Base-by-base conservation (phyloP, 371 early-diverging fungal genomes). In the Sporodiniella umbellata region DNA sequence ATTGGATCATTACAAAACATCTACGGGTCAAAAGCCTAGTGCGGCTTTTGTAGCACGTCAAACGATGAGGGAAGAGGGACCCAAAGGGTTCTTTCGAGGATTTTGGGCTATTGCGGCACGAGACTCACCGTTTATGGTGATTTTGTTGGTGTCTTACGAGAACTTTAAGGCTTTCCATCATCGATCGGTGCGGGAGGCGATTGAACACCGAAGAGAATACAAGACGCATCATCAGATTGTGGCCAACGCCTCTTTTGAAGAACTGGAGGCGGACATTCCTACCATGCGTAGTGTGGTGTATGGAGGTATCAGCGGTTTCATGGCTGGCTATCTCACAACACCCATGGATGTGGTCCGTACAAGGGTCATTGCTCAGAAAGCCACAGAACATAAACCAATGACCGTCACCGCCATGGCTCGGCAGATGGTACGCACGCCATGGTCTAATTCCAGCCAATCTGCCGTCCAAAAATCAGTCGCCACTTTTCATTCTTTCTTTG, bases 291-390 rank as follows among this genome's bases (percentile, higher is more conserved):
- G 84, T 45, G 80, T 84, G 11, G 30, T 88, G 43, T 89, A 85
- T 63, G 92, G 89, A 31, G 92, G 89, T 12, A 58, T 91, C 17
- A 85, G 87, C 26, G 92, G 92, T 3, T 86, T 79, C 51, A 67
- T 91, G 59, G 89, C 92, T 2, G 92, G 88, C 8, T 89, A 84
- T 53, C 71, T 87, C 24, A 91, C 92, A 1, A 88, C 92, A 2
- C 92, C 92, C 3, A 86, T 89, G 78, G 92, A 91, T 62, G 87
- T 89, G 0, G 73, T 91, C 31, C 79, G 83, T n/a, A 89, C 92
- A 8, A 67, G 82, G 15, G 80, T 91, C 66, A 89, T 91, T 79
- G 87, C 89, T 2, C 64, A 74, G 48, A 75, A 74, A 47, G 26
- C n/a, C n/a, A n/a, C 57, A 14, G 48, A 12, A 3, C 15, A 43